Evolutionary conservation across 768 basidiomycete genomes (phyloP).

Genomic region (Pleurotus pulmonarius): DNA sequence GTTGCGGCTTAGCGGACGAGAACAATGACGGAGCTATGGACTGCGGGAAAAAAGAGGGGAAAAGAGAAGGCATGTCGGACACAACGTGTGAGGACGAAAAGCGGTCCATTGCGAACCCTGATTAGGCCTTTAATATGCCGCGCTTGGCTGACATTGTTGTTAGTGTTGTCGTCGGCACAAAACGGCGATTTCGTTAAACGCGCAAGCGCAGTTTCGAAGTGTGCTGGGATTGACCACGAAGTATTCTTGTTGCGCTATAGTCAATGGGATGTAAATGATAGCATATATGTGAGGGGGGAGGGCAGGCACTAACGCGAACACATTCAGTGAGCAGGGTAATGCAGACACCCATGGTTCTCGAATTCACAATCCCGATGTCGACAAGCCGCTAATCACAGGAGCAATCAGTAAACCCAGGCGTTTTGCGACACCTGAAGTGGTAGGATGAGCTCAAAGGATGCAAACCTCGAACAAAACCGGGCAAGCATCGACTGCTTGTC

Average conservation of each 20-base stretch:
- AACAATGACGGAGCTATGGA: constrained; percentile 24
- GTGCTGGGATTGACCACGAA: constrained; percentile 39
- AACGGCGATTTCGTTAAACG: constrained; percentile 19
- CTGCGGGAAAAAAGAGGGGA: constrained; percentile 36
- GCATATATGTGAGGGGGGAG: not conserved
- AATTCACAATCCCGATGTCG: constrained; percentile 21
- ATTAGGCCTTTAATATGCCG: constrained; percentile 39
- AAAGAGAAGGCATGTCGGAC: constrained; percentile 30
- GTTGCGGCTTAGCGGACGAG: not conserved
- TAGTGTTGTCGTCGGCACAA: not conserved
- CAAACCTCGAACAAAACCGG: constrained; percentile 41
- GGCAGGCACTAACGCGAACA: constrained; percentile 27
- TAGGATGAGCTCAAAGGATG: not conserved
- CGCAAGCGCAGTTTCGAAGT: constrained; percentile 32
- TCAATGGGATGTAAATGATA: constrained; percentile 1
- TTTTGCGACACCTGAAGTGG: no score
- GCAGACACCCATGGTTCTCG: constrained; percentile 32
- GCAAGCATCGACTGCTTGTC: constrained; percentile 48
- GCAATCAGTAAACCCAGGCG: no score
- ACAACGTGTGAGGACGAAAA: constrained; percentile 31
- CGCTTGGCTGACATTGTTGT: constrained; percentile 18
- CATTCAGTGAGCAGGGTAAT: constrained; percentile 40
- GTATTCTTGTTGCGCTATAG: constrained; percentile 37
- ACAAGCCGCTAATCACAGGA: constrained; percentile 24
- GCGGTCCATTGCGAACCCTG: constrained; percentile 54